Evolutionary conservation across 495 filamentous ascomycete genomes (phyloP), one percentile per base, ranked within the genome.

Genomic region (Aspergillus wentii): DNA sequence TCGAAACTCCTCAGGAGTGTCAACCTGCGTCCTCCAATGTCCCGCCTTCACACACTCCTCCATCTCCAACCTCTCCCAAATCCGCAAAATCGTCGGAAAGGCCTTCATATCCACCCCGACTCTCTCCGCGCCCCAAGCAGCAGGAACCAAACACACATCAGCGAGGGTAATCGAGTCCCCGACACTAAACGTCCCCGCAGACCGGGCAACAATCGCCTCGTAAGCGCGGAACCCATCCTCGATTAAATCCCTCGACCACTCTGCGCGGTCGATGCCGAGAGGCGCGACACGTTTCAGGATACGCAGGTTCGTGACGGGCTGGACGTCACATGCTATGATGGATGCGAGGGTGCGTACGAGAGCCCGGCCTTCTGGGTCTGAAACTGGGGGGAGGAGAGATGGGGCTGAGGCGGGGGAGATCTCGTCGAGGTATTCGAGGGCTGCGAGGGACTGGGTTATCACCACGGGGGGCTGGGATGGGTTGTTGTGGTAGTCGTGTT

Each of bases 371-470:
- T 42, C 35, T 0, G 63, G 49, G 26, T 71, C 47, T 0, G 48
- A 41, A 0, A 13, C 0, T 1, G 46, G 47, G 6, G 72, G 72
- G 0, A 76, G 62, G 9, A 74, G 57, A 0, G 42, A n/a, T 5
- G 49, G 30, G 15, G 45, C 23, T 22, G 43, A 22, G 17, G 40
- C 14, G 33, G 68, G 59, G 49, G 53, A 63, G 13, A 51, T 50
- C 39, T 77, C 73, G 26, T 75, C 71, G 16, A 78, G 62, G 42
- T 71, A 78, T 51, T 77, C 69, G 8, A 78, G 64, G 8, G 68
- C 68, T 1, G 74, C 64, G 33, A 75, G 51, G 19, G 71, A 75
- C 42, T 78, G 74, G 11, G 61, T 62, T 22, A 78, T 69, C 16
- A 48, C 57, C 11, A 72, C 35, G 10, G 54, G 30, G 6, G 34